phyloP scores from a whole-genome alignment of 441 rosid species.

The Adansonia madagascariensis region DNA sequence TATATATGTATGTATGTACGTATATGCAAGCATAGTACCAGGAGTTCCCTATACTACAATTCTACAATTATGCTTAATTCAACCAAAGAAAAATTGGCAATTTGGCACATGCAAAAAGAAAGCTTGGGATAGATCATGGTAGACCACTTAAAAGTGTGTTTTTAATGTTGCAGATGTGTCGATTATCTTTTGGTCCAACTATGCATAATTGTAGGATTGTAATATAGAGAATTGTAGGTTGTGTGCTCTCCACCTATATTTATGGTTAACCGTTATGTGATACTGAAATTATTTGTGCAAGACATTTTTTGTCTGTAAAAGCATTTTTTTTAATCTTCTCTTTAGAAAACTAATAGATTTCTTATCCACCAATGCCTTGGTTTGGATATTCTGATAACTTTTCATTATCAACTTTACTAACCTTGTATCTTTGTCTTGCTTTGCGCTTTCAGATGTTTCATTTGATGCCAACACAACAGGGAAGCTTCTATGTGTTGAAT shows the following conservation, averaged over 20 bases:
- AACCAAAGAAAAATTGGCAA: no score
- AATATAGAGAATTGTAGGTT: no score
- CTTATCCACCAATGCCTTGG: background rate
- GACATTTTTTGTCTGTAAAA: background rate
- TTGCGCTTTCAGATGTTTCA: slow-evolving; percentile 85
- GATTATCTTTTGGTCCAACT: no score
- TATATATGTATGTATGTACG: background rate
- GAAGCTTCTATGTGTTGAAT: slow-evolving; percentile 88
- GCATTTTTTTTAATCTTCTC: background rate
- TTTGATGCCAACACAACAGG: slow-evolving; percentile 90
- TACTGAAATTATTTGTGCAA: background rate
- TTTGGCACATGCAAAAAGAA: no score
- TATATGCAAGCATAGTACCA: no score
- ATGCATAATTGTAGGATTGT: no score
- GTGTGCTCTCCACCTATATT: background rate
- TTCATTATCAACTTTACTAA: background rate
- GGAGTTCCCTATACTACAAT: no score
- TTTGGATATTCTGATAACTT: background rate
- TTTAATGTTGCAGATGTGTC: no score
- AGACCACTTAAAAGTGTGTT: no score
- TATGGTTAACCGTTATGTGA: background rate
- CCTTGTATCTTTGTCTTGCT: slow-evolving; percentile 15
- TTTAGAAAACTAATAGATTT: background rate
- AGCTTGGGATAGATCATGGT: no score
- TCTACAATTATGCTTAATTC: no score